Percentiles rank a stretch among this genome's conserved stretches.
Evolutionary conservation across 2,329 filamentous ascomycete genomes (phyloP).

Genomic region (Aspergillus proliferans): DNA sequence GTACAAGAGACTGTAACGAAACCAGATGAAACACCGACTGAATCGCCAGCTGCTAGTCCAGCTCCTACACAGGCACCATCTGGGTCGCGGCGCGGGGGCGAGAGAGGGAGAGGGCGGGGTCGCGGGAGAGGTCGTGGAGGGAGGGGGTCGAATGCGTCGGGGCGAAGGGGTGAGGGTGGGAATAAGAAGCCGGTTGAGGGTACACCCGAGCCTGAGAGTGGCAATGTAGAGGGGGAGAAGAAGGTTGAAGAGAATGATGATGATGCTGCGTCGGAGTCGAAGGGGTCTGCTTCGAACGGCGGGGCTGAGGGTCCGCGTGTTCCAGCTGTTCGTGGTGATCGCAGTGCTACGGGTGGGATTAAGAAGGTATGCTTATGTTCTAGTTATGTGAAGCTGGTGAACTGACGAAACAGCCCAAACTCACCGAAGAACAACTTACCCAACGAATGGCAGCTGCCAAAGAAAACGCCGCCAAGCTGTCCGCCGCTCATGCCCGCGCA

Average conservation of each 20-base stretch:
- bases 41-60: no score
- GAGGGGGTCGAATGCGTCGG: constrained; percentile 11
- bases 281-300: constrained; percentile 9
- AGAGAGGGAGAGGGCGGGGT: constrained; percentile 25
- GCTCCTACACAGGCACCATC: constrained; percentile 18
- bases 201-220: constrained; percentile 7
- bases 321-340: constrained; percentile 49
- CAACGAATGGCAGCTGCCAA: constrained; percentile 57
- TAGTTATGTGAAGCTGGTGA: background rate
- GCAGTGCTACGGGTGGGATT: constrained; percentile 49
- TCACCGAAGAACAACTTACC: constrained; percentile 59
- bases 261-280: constrained; percentile 7
- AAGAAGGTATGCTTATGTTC: constrained; percentile 34
- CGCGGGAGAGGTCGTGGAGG: constrained; percentile 22
- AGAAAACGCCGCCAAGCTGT: constrained; percentile 54
- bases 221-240: constrained; percentile 10
- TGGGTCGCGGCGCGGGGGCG: constrained; percentile 25
- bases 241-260: constrained; percentile 13
- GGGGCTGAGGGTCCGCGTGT: constrained; percentile 23
- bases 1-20: constrained; percentile 8
- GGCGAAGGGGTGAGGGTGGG: constrained; percentile 14
- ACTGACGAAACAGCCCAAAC: constrained; percentile 46
- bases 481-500: constrained; percentile 57
- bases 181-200: constrained; percentile 14
- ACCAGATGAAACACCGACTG: background rate